Evolutionary conservation across 2,329 filamentous ascomycete species (phyloP).

Genomic region (Aspergillus fructus): DNA sequence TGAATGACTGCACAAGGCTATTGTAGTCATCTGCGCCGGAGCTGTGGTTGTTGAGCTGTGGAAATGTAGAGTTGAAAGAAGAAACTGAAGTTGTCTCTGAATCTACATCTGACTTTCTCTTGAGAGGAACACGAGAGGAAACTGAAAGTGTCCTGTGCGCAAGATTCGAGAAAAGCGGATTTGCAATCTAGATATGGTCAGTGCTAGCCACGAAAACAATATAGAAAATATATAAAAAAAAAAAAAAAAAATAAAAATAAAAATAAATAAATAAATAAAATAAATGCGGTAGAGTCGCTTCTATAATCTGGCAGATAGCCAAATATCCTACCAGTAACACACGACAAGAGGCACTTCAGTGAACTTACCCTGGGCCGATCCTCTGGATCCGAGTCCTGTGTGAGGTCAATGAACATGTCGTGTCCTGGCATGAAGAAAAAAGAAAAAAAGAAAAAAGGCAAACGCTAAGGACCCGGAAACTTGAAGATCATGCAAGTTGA

Average conservation of each 20-base stretch:
- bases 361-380: constrained; percentile 12
- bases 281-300: background rate
- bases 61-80: background rate
- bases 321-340: background rate
- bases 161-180: constrained; percentile 7
- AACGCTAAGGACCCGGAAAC: background rate
- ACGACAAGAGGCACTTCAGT: background rate
- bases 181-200: background rate
- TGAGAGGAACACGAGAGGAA: constrained; percentile 16
- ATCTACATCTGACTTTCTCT: constrained; percentile 16
- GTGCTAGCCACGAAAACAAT: background rate
- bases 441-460: background rate
- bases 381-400: constrained; percentile 25
- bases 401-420: constrained; percentile 28
- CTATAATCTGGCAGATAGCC: too few relatives aligned
- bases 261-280: background rate
- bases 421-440: background rate
- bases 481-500: background rate
- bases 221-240: background rate
- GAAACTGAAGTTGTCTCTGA: background rate
- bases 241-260: background rate
- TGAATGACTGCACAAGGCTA: background rate
- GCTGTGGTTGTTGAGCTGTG: background rate
- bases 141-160: constrained; percentile 15
- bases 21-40: background rate